These are phyloP conservation scores for Citrus cavaleriei DNA, from an alignment of 345 rosid genomes.

Conservation along the genomic window DNA sequence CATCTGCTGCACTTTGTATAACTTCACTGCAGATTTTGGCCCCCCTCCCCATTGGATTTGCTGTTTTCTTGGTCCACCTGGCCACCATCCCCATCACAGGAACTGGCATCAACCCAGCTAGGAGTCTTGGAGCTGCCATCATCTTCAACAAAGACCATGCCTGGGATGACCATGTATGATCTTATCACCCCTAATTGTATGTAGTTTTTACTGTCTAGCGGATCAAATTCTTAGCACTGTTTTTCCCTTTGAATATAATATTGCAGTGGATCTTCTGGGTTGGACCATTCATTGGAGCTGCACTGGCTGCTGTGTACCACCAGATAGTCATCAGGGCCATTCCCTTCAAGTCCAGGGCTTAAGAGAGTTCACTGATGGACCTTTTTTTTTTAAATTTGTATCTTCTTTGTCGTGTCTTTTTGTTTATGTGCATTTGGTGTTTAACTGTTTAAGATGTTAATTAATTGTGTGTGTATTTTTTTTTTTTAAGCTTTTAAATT, in stretches of 20 bases:
- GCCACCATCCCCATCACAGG: constrained; percentile 73
- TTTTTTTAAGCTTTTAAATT: too few species aligned
- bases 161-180: constrained; percentile 53
- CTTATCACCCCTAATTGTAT: background rate
- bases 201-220: background rate
- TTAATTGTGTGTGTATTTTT: constrained; percentile 32
- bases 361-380: background rate
- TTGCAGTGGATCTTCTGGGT: constrained; percentile 79
- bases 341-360: constrained; percentile 58
- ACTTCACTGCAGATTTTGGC: constrained; percentile 47
- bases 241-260: background rate
- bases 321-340: constrained; percentile 70
- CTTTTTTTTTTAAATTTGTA: background rate
- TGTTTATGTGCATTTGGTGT: background rate
- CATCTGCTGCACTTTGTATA: background rate
- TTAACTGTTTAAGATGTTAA: constrained; percentile 15
- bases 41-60: constrained; percentile 73
- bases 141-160: constrained; percentile 48
- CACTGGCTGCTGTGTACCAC: constrained; percentile 71
- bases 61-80: constrained; percentile 69
- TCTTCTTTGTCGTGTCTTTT: background rate
- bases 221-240: background rate
- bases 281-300: constrained; percentile 75
- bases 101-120: constrained; percentile 71
- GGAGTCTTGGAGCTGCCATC: constrained; percentile 74